Conservation (phyloP, 176 grass and related monocot genomes). For the Bolboschoenus planiculmis region DNA sequence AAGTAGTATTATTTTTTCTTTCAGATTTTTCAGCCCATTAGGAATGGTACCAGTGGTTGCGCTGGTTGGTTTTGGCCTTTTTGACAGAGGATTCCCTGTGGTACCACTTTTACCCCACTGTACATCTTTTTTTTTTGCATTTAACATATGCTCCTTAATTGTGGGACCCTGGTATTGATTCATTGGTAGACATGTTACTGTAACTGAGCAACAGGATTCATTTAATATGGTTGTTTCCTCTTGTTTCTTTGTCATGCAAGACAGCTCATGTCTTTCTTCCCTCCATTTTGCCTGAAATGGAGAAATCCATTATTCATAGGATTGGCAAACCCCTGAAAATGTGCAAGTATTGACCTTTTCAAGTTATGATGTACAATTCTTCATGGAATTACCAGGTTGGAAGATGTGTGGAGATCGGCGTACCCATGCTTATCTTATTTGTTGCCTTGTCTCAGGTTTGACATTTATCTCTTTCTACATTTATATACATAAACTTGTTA, state of each 20-base stretch:
- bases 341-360: not conserved
- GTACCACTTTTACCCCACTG: slow-evolving; percentile 37
- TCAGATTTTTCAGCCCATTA: slow-evolving; percentile 97
- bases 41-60: slow-evolving; percentile 91
- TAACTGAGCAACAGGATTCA: slow-evolving; percentile 1
- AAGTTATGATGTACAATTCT: not conserved
- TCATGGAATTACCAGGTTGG: slow-evolving; percentile 43
- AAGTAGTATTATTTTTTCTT: slow-evolving; percentile 16
- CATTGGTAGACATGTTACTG: not conserved
- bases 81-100: slow-evolving; percentile 98
- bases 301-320: not conserved
- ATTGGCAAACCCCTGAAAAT: not conserved
- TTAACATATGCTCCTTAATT: slow-evolving; percentile 17
- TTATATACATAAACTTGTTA: not conserved
- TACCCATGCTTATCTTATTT: slow-evolving; percentile 88
- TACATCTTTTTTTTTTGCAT: slow-evolving; percentile 8
- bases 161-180: not conserved
- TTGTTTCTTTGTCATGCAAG: not conserved
- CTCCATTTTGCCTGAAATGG: slow-evolving; percentile 9
- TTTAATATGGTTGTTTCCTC: slow-evolving; percentile 9
- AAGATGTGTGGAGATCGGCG: slow-evolving; percentile 85
- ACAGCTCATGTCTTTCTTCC: not conserved
- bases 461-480: not conserved
- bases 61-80: slow-evolving; percentile 92
- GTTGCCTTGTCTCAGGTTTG: slow-evolving; percentile 48